phyloP scores from a whole-genome alignment of 2,329 filamentous ascomycete species.

The Falciphora oryzae region DNA sequence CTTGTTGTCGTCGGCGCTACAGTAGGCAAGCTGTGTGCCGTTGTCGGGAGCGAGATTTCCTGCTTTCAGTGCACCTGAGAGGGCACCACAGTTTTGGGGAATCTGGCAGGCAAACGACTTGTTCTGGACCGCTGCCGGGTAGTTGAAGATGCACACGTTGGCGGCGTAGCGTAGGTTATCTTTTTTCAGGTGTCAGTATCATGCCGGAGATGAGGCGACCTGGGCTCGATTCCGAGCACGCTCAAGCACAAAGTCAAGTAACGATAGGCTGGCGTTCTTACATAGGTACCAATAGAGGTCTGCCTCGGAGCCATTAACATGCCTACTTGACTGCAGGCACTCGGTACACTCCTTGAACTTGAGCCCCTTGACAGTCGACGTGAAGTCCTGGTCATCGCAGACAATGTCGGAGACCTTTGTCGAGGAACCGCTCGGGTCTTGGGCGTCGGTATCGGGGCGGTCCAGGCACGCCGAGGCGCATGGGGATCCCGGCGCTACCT shows the following conservation, averaged over 20 bases:
- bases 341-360: conserved; percentile 41
- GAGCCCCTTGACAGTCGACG: conserved; percentile 30
- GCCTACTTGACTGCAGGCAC: conserved; percentile 41
- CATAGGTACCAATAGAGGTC: conserved; percentile 43
- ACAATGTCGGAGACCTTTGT: conserved; percentile 42
- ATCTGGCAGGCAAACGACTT: conserved; percentile 38
- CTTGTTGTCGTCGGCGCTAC: conserved; percentile 28
- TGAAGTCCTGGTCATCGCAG: conserved; percentile 37
- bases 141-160: conserved; percentile 39
- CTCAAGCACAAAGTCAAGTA: background rate
- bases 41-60: conserved; percentile 24
- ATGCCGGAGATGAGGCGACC: too few relatives aligned
- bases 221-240: too few relatives aligned
- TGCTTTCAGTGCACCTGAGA: conserved; percentile 31
- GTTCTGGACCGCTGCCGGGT: conserved; percentile 23
- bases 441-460: conserved; percentile 25
- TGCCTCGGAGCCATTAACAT: conserved; percentile 30
- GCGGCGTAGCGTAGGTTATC: conserved; percentile 46
- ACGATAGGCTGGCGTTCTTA: conserved; percentile 23
- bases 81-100: conserved; percentile 32
- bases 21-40: conserved; percentile 33
- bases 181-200: conserved; percentile 21
- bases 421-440: conserved; percentile 29
- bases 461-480: conserved; percentile 45
- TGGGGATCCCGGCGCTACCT: conserved; percentile 44